Evolutionary conservation across 805 yeast genomes (phyloP).

Genomic region (Nakazawaea ernobii): DNA sequence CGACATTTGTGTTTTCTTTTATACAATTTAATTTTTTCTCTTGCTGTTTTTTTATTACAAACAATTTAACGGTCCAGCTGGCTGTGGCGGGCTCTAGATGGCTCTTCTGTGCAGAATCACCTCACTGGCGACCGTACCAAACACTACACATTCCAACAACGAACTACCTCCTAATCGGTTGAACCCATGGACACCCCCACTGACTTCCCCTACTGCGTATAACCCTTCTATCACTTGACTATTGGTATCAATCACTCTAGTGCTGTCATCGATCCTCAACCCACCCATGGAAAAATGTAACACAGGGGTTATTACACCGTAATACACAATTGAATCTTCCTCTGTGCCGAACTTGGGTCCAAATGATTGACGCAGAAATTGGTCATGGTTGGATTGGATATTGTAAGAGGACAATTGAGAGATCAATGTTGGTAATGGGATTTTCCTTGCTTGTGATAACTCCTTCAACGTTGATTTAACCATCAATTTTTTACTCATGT

Average conservation of each 20-base stretch:
- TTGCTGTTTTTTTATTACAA: not conserved
- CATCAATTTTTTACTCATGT: conserved; percentile 33
- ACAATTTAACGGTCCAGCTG: not conserved
- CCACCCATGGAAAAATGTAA: conserved; percentile 52
- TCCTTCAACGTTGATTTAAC: conserved; percentile 23
- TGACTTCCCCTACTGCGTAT: conserved; percentile 67
- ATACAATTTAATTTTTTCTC: not conserved
- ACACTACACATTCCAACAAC: conserved; percentile 55
- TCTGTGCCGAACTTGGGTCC: conserved; percentile 17
- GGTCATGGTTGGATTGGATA: conserved; percentile 17
- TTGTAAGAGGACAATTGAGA: conserved; percentile 13
- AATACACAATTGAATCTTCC: conserved; percentile 24
- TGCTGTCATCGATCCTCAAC: conserved; percentile 21
- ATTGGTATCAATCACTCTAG: conserved; percentile 30
- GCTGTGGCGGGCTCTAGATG: no score
- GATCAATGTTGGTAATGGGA: conserved; percentile 21
- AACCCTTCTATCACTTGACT: conserved; percentile 32
- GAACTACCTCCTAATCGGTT: conserved; percentile 58
- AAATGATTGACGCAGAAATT: conserved; percentile 28
- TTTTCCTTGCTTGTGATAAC: conserved; percentile 19
- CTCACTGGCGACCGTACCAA: conserved; percentile 39
- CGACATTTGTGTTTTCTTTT: conserved; percentile 4
- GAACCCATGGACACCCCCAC: conserved; percentile 65
- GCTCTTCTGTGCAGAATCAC: not conserved
- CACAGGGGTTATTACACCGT: conserved; percentile 54